phyloP scores from a whole-genome alignment of 306 rosid species.

The Arachis stenosperma region DNA sequence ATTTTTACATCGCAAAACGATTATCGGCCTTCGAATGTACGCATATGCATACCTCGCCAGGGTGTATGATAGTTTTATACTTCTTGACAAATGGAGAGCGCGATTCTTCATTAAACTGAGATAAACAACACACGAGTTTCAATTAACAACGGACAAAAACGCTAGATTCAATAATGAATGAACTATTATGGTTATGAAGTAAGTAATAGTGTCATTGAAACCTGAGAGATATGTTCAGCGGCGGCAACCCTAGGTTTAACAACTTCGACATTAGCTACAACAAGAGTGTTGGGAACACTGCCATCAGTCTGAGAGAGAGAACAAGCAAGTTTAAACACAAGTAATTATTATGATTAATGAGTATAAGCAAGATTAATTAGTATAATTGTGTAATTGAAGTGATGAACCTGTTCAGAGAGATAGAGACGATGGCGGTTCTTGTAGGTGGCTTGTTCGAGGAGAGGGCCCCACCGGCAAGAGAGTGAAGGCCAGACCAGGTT shows the following conservation, averaged over 20 bases:
- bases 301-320: conserved; percentile 77
- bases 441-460: conserved; percentile 74
- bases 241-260: conserved; percentile 96
- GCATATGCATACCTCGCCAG: conserved; percentile 78
- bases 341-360: background rate
- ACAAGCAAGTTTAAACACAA: background rate
- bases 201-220: background rate
- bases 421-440: conserved; percentile 91
- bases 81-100: conserved; percentile 95
- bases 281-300: conserved; percentile 87
- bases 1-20: background rate
- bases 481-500: conserved; percentile 97
- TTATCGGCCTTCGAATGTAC: background rate
- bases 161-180: background rate
- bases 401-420: conserved; percentile 77
- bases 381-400: background rate
- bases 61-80: conserved; percentile 90
- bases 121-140: background rate
- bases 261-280: conserved; percentile 82
- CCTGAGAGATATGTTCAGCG: conserved; percentile 89
- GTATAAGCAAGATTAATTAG: background rate
- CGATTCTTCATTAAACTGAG: conserved; percentile 91
- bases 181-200: background rate
- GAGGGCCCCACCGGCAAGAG: conserved; percentile 99
- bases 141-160: background rate